Percentiles rank a stretch among this genome's conserved stretches.
These are phyloP conservation scores for Taxillus chinensis DNA, from an alignment of 164 flowering plant genomes.

Conservation along the genomic window DNA sequence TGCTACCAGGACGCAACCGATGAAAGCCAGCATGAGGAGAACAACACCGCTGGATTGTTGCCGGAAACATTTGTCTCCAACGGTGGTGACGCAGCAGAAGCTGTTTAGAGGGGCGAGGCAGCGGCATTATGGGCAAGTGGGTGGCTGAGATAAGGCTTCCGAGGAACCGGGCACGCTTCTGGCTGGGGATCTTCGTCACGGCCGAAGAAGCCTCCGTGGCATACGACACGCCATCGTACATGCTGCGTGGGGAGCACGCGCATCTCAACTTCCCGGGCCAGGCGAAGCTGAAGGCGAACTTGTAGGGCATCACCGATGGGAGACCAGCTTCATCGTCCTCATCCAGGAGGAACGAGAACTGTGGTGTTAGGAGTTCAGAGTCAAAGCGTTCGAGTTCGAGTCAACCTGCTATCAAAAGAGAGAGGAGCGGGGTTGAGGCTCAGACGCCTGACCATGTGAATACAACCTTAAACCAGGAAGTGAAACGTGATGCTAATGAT, in stretches of 20 bases:
- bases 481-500: slow-evolving; percentile 15
- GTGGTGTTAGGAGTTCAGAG: background rate
- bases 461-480: slow-evolving; percentile 13
- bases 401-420: too few species aligned
- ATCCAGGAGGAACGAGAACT: slow-evolving; percentile 6
- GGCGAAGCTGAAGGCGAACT: slow-evolving; percentile 52
- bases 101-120: slow-evolving; percentile 84
- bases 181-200: slow-evolving; percentile 81
- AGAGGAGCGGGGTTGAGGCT: slow-evolving; percentile 16
- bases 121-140: slow-evolving; percentile 98
- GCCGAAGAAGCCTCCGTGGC: slow-evolving; percentile 84
- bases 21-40: slow-evolving; percentile 38
- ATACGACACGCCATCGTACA: slow-evolving; percentile 83
- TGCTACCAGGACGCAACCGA: slow-evolving; percentile 43
- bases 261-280: slow-evolving; percentile 82
- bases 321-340: slow-evolving; percentile 5
- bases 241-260: slow-evolving; percentile 72
- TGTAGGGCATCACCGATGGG: slow-evolving; percentile 15
- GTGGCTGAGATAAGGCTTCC: slow-evolving; percentile 92
- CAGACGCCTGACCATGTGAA: slow-evolving; percentile 12
- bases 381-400: background rate
- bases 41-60: slow-evolving; percentile 9
- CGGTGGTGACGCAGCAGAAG: slow-evolving; percentile 19
- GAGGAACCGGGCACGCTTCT: slow-evolving; percentile 71
- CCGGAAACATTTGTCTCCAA: slow-evolving; percentile 8